Base-by-base conservation (phyloP, 2,329 filamentous ascomycete genomes). In the Zymoseptoria ardabiliae region DNA sequence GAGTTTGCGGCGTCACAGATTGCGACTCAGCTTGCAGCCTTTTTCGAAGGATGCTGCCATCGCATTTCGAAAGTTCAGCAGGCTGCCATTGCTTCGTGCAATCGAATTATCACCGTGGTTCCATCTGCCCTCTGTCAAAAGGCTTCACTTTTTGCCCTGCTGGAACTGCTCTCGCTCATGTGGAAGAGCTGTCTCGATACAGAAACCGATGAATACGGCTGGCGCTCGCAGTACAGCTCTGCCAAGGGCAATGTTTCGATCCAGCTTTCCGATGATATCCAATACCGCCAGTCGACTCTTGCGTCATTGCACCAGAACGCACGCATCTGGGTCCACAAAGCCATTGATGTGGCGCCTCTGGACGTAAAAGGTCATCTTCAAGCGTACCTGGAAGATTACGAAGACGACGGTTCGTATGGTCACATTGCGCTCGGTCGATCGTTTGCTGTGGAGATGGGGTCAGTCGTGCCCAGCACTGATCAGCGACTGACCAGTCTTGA, bases 321-420 rank as follows among this genome's bases (percentile, higher is more conserved):
- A 35, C 89, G 85, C 65, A 75, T 75, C 3, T 99, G 94, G 94
- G 87, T 99, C 0, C 85, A 84, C 20, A 79, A 83, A 30, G 89
- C 90, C 7, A 85, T 97, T 67, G 87, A 89, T 65, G 83, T 96
- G 53, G 91, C 95, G 2, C 93, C 94, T 5, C 79, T 96, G 22
- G 93, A 99, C 73, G 86, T 97, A 61, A 99, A 99, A 75, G 94
- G 95, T 0, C 80, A 99, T 20, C 80, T 99, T 50, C 94, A 96
- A 76, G 97, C 94, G 0, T 97, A 99, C 71, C 81, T 99, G 17
- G 97, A 95, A 0, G 92, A 96, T 66, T 96, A 92, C 67, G 89
- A 95, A 62, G 92, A 97, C 65, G 90, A 96, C 65, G 90, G 89
- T 54, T 86, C 87, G 1, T 96, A 96, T 70, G 94, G 92, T 0